Evolutionary conservation across 2,329 filamentous ascomycete genomes (phyloP).

Genomic region (Monascus ruber): DNA sequence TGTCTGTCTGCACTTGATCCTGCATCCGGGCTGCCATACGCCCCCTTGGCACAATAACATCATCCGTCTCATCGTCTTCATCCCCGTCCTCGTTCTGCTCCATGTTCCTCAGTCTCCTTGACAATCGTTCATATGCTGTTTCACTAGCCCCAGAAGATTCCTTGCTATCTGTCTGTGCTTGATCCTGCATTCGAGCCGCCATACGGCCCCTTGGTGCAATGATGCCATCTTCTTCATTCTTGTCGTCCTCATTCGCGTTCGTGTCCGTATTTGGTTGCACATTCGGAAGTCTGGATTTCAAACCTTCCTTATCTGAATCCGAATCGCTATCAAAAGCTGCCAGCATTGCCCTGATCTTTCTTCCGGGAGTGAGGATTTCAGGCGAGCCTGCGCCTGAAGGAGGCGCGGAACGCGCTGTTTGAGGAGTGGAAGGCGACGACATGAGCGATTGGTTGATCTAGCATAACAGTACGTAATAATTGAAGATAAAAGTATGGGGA

Average conservation of each 20-base stretch:
- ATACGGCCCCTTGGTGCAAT: constrained; percentile 41
- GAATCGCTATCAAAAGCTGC: constrained; percentile 38
- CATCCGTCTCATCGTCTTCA: constrained; percentile 34
- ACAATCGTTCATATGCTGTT: constrained; percentile 1
- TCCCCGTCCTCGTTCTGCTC: constrained; percentile 16
- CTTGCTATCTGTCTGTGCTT: constrained; percentile 8
- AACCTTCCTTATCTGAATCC: constrained; percentile 31
- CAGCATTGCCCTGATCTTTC: constrained; percentile 40
- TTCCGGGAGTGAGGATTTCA: constrained; percentile 31
- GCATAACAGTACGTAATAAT: no score
- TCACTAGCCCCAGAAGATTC: background rate
- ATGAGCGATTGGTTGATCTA: constrained; percentile 5
- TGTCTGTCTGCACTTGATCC: constrained; percentile 16
- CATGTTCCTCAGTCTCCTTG: constrained; percentile 1
- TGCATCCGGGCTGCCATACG: constrained; percentile 56
- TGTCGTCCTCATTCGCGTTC: background rate
- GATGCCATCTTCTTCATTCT: no score
- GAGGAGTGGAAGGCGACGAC: constrained; percentile 23
- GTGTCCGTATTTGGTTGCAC: background rate
- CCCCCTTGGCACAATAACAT: constrained; percentile 47
- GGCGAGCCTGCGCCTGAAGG: constrained; percentile 15
- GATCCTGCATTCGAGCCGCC: constrained; percentile 50
- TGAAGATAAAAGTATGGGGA: no score
- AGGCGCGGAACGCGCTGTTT: constrained; percentile 21
- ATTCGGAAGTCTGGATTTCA: constrained; percentile 8